Percentiles rank a stretch among this genome's conserved stretches.
Conservation (phyloP, 352 stramenopile species). For the Phytophthora sp. region DNA sequence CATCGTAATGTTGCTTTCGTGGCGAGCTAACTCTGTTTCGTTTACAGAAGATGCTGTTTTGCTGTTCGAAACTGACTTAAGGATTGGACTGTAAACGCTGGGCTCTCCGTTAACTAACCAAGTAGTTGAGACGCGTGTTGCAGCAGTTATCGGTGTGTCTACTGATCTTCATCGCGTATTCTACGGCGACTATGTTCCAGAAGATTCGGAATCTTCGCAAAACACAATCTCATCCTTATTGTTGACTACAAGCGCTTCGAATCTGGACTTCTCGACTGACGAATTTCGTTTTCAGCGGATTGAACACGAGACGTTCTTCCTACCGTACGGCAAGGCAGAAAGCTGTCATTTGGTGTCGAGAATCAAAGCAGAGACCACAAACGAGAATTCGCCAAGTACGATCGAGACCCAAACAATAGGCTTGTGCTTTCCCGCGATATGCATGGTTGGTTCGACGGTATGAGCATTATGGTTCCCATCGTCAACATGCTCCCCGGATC, state of each 20-base stretch:
- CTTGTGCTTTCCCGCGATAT: conserved; percentile 15
- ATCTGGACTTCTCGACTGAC: conserved; percentile 4
- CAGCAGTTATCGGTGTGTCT: conserved; percentile 2
- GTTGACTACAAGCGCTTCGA: background rate
- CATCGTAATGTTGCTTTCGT: too few relatives aligned
- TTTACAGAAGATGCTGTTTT: conserved; percentile 16
- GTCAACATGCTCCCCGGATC: conserved; percentile 21
- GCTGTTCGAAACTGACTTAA: conserved; percentile 13
- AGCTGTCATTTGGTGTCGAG: conserved; percentile 5
- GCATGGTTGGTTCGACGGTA: conserved; percentile 12
- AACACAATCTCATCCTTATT: conserved; percentile 4
- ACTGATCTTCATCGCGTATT: conserved; percentile 1
- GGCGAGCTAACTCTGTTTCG: conserved; percentile 9
- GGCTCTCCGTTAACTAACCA: conserved; percentile 3
- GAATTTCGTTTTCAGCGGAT: conserved; percentile 17
- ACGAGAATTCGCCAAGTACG: conserved; percentile 7
- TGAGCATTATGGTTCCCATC: conserved; percentile 19
- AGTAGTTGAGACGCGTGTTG: background rate
- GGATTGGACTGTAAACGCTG: background rate
- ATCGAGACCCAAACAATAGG: conserved; percentile 6
- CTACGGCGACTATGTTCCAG: background rate
- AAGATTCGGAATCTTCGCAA: conserved; percentile 14
- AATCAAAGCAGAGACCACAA: conserved; percentile 5
- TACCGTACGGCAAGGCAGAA: conserved; percentile 2
- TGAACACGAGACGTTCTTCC: conserved; percentile 7